Evolutionary conservation across 495 filamentous ascomycete species (phyloP), one percentile per base, ranked within the genome.

Genomic region (Apiosordaria backusii): DNA sequence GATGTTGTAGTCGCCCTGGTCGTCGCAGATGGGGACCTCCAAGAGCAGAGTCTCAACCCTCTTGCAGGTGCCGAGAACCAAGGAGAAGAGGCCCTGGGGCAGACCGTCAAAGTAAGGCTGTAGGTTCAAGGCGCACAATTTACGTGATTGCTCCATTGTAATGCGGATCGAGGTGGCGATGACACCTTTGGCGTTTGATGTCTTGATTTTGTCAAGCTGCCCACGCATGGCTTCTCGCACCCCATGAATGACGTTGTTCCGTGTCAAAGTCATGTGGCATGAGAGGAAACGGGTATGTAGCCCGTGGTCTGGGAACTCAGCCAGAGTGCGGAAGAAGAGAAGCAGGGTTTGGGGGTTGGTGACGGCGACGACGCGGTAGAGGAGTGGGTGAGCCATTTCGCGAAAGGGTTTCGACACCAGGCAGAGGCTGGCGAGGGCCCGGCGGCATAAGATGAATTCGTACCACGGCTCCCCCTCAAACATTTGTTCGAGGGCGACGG

Each of bases 401-500:
- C 18, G 19, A 9, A 72, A 57, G 23, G 59, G 55, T 19, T 68
- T 72, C 6, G 70, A 72, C 1, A 67, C 72, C 2, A 57, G 72
- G 40, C 72, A 74, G 35, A 69, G 25, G 57, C 68, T 72, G 63
- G 61, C 62, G 2, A 77, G 70, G 50, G 70, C 74, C 60, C 70
- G 68, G 24, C 75, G 74, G 26, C 67, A 65, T 27, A 72, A 68
- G 10, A 72, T 77, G 64, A 70, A 72, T 29, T 73, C 72, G 64
- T 66, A 72, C 75, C 75, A 77, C 18, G 69, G 63, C 65, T 77
- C 75, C n/a, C 68, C 72, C 50, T 57, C 62, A 18, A 72, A 64
- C 3, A 76, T 71, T 61, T 73, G 69, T n/a, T 66, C 29, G 68
- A 74, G 75, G 50, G 53, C 57, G 50, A 75, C 74, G 7, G 75